Conservation (phyloP, 2,329 filamentous ascomycete genomes). For the Malbranchea cinnamomea region DNA sequence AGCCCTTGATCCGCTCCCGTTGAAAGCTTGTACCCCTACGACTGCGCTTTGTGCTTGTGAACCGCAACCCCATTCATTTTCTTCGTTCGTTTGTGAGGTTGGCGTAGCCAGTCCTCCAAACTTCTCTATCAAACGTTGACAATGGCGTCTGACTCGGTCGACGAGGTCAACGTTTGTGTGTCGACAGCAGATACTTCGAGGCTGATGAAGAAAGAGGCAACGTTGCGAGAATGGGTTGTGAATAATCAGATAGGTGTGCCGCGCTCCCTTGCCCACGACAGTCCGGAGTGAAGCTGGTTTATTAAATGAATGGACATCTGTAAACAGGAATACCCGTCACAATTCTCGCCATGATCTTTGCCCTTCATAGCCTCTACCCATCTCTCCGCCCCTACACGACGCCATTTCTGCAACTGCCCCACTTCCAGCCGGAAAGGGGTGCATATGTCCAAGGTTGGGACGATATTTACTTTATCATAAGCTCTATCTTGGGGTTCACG, state of each 20-base stretch:
- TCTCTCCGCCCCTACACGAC: slow-evolving; percentile 62
- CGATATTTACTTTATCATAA: slow-evolving; percentile 62
- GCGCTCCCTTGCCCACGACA: no score
- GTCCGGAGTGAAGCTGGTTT: not conserved
- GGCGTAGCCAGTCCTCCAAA: no score
- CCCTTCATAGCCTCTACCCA: slow-evolving; percentile 71
- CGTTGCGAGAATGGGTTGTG: slow-evolving; percentile 47
- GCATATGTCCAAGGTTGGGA: slow-evolving; percentile 64
- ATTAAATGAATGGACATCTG: not conserved
- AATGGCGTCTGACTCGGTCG: slow-evolving; percentile 22
- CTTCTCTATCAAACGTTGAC: slow-evolving; percentile 1
- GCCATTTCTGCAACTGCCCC: slow-evolving; percentile 78
- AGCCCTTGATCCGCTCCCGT: no score
- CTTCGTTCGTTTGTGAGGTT: no score
- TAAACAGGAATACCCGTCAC: slow-evolving; percentile 78
- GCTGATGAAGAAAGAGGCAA: slow-evolving; percentile 22
- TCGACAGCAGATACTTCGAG: slow-evolving; percentile 17
- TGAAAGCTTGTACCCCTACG: no score
- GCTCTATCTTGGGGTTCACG: slow-evolving; percentile 73
- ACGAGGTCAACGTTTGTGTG: slow-evolving; percentile 28
- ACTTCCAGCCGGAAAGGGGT: slow-evolving; percentile 55
- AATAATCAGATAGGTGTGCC: slow-evolving; percentile 65
- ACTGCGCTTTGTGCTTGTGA: no score
- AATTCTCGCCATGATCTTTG: slow-evolving; percentile 64
- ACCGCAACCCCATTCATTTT: no score